These are phyloP conservation scores for Chrysanthemum seticuspe DNA, from an alignment of 129 eudicot genomes.

Conservation along the genomic window DNA sequence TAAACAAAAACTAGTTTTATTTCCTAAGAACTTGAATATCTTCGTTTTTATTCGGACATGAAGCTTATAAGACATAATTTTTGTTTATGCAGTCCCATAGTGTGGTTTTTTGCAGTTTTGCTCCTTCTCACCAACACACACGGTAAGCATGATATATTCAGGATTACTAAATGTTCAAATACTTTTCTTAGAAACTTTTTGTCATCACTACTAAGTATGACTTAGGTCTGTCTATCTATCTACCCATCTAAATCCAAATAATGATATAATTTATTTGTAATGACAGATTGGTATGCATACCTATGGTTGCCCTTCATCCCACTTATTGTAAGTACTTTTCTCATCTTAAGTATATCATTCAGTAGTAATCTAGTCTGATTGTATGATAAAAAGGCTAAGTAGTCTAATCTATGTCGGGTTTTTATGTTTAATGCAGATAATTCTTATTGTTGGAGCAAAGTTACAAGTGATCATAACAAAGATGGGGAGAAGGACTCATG, in stretches of 20 bases:
- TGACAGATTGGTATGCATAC: slow-evolving; percentile 61
- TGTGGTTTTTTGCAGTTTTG: slow-evolving; percentile 56
- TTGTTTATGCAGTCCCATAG: slow-evolving; percentile 47
- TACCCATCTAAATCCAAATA: no score
- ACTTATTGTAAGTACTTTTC: slow-evolving; percentile 49
- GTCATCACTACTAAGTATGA: not conserved
- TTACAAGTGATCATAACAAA: slow-evolving; percentile 61
- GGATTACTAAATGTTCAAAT: no score
- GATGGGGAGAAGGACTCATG: slow-evolving; percentile 55
- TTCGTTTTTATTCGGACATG: no score
- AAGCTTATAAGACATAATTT: not conserved
- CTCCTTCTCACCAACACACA: slow-evolving; percentile 58
- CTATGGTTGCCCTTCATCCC: slow-evolving; percentile 71
- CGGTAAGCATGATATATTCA: slow-evolving; percentile 32
- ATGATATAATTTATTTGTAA: not conserved
- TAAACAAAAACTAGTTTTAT: not conserved
- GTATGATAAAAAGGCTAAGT: not conserved
- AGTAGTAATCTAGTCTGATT: no score
- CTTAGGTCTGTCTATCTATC: not conserved
- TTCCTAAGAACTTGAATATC: not conserved
- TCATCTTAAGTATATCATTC: not conserved
- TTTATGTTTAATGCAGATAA: slow-evolving; percentile 31
- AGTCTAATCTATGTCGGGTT: not conserved
- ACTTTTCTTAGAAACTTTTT: no score
- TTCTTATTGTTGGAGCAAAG: slow-evolving; percentile 61